A percentile compares a stretch with the other conserved stretches of the same genome.
phyloP scores from a whole-genome alignment of 106 monocot species.

The Platanthera zijinensis region DNA sequence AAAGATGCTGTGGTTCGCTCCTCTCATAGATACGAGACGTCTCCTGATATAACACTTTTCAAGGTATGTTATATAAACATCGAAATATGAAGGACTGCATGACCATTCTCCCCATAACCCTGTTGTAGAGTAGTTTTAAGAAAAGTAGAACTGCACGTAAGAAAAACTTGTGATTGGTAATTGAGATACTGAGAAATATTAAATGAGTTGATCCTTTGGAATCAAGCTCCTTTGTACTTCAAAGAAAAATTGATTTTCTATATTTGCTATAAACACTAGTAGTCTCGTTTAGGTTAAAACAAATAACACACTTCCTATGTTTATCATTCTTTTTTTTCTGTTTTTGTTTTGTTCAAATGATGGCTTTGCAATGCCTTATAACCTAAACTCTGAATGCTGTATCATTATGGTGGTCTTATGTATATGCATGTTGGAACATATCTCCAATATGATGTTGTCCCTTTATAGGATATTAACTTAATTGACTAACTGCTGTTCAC shows the following conservation, averaged over 20 bases:
- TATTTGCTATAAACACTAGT: no score
- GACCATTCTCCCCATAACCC: background rate
- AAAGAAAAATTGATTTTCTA: no score
- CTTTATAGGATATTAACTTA: background rate
- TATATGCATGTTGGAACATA: background rate
- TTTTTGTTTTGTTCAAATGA: background rate
- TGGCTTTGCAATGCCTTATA: background rate
- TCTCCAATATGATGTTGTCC: background rate
- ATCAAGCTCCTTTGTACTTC: background rate
- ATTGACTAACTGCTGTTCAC: background rate
- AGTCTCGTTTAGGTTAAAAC: no score
- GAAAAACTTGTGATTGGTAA: background rate
- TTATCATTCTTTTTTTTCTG: no score
- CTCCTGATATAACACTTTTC: slow-evolving; percentile 93
- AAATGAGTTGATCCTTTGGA: background rate
- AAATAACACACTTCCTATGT: no score
- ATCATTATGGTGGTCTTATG: background rate
- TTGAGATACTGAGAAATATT: background rate
- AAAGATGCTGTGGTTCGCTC: slow-evolving; percentile 66
- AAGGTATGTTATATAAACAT: slow-evolving; percentile 35
- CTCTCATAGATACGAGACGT: slow-evolving; percentile 79
- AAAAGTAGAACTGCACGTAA: background rate
- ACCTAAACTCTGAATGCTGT: background rate
- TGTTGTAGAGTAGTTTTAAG: background rate
- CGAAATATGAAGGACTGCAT: background rate